These are phyloP conservation scores for Starmerella kuoi DNA, from an alignment of 805 yeast genomes.

Conservation along the genomic window DNA sequence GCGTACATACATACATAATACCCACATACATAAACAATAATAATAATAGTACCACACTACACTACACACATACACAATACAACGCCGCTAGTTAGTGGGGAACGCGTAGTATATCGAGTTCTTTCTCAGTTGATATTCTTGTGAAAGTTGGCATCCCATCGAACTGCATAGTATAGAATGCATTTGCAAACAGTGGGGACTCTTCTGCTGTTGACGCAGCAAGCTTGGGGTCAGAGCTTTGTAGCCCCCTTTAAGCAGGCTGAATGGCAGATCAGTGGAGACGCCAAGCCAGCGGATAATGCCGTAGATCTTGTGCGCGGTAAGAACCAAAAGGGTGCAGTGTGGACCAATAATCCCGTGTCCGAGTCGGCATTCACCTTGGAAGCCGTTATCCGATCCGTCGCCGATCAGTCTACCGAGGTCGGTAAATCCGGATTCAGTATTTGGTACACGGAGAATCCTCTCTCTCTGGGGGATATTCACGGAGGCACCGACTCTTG, in stretches of 20 bases:
- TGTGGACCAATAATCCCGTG: slow-evolving; percentile 28
- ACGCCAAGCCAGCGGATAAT: slow-evolving; percentile 10
- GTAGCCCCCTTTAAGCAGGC: slow-evolving; percentile 13
- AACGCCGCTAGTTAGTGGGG: too few species aligned
- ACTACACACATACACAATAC: too few species aligned
- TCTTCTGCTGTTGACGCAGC: slow-evolving; percentile 4
- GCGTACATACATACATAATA: too few species aligned
- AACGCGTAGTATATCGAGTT: too few species aligned
- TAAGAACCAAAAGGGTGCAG: slow-evolving; percentile 23
- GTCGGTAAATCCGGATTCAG: slow-evolving; percentile 30
- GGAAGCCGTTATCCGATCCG: slow-evolving; percentile 27
- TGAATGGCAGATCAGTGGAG: slow-evolving; percentile 15
- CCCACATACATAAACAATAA: too few species aligned
- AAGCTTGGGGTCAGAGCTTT: slow-evolving; percentile 6
- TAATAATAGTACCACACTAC: too few species aligned
- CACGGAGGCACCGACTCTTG: slow-evolving; percentile 31
- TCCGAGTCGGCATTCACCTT: slow-evolving; percentile 29
- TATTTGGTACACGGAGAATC: slow-evolving; percentile 29
- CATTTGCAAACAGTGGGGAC: too few species aligned
- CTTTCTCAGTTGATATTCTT: too few species aligned
- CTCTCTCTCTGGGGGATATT: slow-evolving; percentile 26
- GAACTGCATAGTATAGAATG: too few species aligned
- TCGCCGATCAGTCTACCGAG: slow-evolving; percentile 12
- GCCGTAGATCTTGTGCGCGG: slow-evolving; percentile 16
- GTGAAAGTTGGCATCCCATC: too few species aligned